Evolutionary conservation across 352 stramenopile species (phyloP).

Genomic region (Globisporangium canariense): DNA sequence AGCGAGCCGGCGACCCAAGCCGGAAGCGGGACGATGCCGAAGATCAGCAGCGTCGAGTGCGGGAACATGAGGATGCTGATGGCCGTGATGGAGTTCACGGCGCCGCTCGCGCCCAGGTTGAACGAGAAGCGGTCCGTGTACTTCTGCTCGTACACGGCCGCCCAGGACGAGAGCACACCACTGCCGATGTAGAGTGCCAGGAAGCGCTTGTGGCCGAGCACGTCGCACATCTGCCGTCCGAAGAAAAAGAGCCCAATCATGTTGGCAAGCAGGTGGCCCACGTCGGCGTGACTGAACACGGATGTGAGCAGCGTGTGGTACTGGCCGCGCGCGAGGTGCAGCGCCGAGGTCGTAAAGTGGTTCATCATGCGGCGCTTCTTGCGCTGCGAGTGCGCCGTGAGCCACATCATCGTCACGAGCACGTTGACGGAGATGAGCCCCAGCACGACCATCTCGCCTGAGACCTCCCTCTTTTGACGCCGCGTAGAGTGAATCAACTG

Average conservation of each 20-base stretch:
- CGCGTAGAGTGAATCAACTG: constrained; percentile 14
- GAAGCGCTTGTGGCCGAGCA: constrained; percentile 65
- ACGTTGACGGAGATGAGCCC: constrained; percentile 55
- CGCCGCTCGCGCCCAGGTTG: constrained; percentile 72
- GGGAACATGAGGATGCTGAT: constrained; percentile 70
- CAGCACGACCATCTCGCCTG: constrained; percentile 40
- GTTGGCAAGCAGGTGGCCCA: constrained; percentile 61
- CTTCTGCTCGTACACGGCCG: constrained; percentile 60
- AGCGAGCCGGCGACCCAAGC: constrained; percentile 64
- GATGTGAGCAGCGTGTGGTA: constrained; percentile 77
- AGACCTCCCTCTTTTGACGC: constrained; percentile 11
- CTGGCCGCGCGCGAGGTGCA: constrained; percentile 50
- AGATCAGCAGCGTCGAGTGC: constrained; percentile 69
- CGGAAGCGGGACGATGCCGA: constrained; percentile 70
- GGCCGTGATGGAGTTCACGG: constrained; percentile 75
- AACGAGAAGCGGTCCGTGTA: constrained; percentile 34
- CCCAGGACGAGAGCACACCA: constrained; percentile 59
- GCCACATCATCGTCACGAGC: constrained; percentile 57
- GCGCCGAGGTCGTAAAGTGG: constrained; percentile 73
- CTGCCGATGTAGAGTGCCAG: constrained; percentile 71
- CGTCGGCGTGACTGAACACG: constrained; percentile 65
- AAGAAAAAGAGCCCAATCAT: constrained; percentile 82
- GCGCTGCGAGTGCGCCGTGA: constrained; percentile 40
- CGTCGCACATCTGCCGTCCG: constrained; percentile 59
- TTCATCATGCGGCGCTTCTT: constrained; percentile 60